Evolutionary conservation across 257 asterid species (phyloP).

Genomic region (Datura wrightii): DNA sequence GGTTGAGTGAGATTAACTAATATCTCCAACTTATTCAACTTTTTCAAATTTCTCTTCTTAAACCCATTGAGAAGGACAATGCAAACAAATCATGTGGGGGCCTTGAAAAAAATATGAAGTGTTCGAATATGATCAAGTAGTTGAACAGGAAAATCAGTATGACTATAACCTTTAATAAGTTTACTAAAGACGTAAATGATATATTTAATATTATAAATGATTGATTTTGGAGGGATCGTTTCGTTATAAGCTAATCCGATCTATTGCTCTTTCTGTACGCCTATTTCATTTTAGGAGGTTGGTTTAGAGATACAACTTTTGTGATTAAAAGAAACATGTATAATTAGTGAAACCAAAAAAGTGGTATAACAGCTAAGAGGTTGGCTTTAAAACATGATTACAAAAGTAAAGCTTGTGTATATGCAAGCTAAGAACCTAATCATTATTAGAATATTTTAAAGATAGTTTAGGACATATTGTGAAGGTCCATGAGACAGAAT

Average conservation of each 20-base stretch:
- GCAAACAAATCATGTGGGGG: not conserved
- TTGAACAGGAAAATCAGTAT: not conserved
- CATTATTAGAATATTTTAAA: conserved; percentile 29
- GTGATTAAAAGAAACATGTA: conserved; percentile 15
- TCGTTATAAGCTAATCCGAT: not conserved
- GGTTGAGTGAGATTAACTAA: conserved; percentile 21
- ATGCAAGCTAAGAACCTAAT: conserved; percentile 39
- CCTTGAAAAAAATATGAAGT: not conserved
- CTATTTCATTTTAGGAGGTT: not conserved
- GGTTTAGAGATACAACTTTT: not conserved
- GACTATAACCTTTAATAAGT: not conserved
- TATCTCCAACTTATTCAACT: not conserved
- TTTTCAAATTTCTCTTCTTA: not conserved
- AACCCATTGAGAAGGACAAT: not conserved
- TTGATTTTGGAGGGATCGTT: not conserved
- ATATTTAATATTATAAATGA: not conserved
- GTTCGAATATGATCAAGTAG: not conserved
- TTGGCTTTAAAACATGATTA: conserved; percentile 46
- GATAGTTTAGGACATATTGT: not conserved
- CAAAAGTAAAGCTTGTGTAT: conserved; percentile 28
- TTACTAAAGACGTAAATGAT: not conserved
- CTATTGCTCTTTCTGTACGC: not conserved
- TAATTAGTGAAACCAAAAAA: conserved; percentile 19
- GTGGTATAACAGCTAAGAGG: conserved; percentile 47
- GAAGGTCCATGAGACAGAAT: not conserved